These are phyloP conservation scores for Bipolaris victoriae DNA, from an alignment of 2,329 filamentous ascomycete genomes.

Conservation along the genomic window DNA sequence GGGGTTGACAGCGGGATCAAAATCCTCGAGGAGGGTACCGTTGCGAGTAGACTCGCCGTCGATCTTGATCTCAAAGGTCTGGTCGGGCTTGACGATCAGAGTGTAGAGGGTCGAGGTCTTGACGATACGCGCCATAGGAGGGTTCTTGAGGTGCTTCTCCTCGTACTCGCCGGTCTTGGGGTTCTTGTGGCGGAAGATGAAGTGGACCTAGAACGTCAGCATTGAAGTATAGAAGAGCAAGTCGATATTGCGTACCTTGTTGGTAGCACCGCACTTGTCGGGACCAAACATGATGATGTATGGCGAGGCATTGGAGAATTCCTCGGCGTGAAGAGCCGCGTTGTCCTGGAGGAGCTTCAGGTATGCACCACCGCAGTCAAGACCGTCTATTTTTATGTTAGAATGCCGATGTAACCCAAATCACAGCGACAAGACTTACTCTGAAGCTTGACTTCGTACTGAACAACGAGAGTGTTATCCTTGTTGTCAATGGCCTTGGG, in stretches of 20 bases:
- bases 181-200: conserved; percentile 99
- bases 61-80: conserved; percentile 91
- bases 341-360: conserved; percentile 98
- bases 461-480: conserved; percentile 94
- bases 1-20: conserved; percentile 91
- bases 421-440: conserved; percentile 64
- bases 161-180: conserved; percentile 99
- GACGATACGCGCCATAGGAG: conserved; percentile 83
- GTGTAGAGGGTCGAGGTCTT: conserved; percentile 97
- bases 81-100: conserved; percentile 93
- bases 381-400: conserved; percentile 69
- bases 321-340: conserved; percentile 93
- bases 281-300: conserved; percentile 99
- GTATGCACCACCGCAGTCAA: conserved; percentile 98
- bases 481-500: conserved; percentile 96
- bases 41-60: conserved; percentile 88
- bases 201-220: conserved; percentile 64
- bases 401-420: conserved; percentile 7
- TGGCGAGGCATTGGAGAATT: conserved; percentile 96
- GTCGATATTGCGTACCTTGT: conserved; percentile 73
- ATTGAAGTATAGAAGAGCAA: not conserved
- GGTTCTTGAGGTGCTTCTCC: conserved; percentile 94
- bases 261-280: conserved; percentile 98
- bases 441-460: conserved; percentile 99
- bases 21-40: conserved; percentile 92